Percentiles rank a stretch among this genome's conserved stretches.
Evolutionary conservation across 345 rosid genomes (phyloP).

Genomic region (Citrus australasica): DNA sequence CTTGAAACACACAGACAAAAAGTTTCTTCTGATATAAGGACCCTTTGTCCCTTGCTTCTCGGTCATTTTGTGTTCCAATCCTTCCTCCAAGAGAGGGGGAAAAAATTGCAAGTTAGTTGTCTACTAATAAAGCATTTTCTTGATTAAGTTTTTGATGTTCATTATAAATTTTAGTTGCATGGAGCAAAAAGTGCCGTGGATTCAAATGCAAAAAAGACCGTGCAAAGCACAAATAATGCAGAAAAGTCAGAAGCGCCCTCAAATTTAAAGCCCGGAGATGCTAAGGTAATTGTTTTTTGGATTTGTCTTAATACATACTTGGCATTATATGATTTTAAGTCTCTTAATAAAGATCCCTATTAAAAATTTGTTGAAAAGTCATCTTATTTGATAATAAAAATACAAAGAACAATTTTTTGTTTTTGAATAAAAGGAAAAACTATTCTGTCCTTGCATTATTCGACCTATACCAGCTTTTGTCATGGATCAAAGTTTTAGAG

Average conservation of each 20-base stretch:
- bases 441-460: neutral
- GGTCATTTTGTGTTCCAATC: neutral
- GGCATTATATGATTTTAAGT: neutral
- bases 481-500: neutral
- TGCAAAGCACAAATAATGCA: constrained; percentile 34
- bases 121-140: neutral
- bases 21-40: neutral
- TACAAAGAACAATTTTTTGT: neutral
- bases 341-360: neutral
- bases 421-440: neutral
- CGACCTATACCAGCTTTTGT: neutral
- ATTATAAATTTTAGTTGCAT: constrained; percentile 29
- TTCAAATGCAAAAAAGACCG: constrained; percentile 38
- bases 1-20: neutral
- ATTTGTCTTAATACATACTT: neutral
- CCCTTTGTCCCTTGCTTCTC: neutral
- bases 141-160: constrained; percentile 3
- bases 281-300: constrained; percentile 32
- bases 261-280: constrained; percentile 41
- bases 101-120: neutral
- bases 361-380: neutral
- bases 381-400: neutral
- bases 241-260: constrained; percentile 42
- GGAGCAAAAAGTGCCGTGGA: constrained; percentile 30
- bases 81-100: neutral